phyloP scores from a whole-genome alignment of 768 basidiomycete species.

The Trametes sanguinea region DNA sequence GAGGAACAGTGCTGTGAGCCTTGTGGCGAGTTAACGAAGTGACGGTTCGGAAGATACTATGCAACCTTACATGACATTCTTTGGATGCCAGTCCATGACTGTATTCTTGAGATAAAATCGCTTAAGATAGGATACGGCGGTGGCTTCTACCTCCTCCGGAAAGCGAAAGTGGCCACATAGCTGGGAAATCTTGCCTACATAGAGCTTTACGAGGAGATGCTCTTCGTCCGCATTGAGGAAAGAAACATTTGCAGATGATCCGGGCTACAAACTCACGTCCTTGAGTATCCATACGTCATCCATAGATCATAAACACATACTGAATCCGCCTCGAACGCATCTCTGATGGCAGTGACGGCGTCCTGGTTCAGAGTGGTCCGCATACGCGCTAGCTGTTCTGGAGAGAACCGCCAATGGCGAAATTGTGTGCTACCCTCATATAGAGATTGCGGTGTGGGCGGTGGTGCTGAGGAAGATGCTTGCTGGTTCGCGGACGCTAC shows the following conservation, averaged over 20 bases:
- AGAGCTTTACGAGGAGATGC: conserved; percentile 83
- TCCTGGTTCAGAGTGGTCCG: conserved; percentile 70
- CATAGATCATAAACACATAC: conserved; percentile 42
- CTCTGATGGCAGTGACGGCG: conserved; percentile 75
- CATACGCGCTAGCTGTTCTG: conserved; percentile 57
- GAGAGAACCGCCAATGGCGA: conserved; percentile 88
- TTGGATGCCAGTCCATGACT: conserved; percentile 99
- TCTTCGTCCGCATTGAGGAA: conserved; percentile 87
- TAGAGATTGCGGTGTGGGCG: conserved; percentile 40
- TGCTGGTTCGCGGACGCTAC: neutral
- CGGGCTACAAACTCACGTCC: conserved; percentile 47
- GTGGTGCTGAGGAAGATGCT: neutral
- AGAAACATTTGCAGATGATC: conserved; percentile 68
- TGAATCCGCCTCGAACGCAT: conserved; percentile 78
- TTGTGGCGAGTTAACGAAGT: conserved; percentile 34
- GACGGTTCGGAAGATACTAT: neutral
- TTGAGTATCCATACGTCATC: no score
- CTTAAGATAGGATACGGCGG: conserved; percentile 90
- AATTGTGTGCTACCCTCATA: conserved; percentile 83
- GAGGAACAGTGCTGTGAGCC: conserved; percentile 93
- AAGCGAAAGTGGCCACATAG: conserved; percentile 85
- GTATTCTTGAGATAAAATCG: conserved; percentile 97
- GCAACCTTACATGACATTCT: conserved; percentile 86
- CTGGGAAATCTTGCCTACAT: conserved; percentile 82
- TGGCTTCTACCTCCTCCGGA: conserved; percentile 91